These are phyloP conservation scores for Dictyostelium brefeldianum DNA, from an alignment of 78 protist genomes.

Conservation along the genomic window DNA sequence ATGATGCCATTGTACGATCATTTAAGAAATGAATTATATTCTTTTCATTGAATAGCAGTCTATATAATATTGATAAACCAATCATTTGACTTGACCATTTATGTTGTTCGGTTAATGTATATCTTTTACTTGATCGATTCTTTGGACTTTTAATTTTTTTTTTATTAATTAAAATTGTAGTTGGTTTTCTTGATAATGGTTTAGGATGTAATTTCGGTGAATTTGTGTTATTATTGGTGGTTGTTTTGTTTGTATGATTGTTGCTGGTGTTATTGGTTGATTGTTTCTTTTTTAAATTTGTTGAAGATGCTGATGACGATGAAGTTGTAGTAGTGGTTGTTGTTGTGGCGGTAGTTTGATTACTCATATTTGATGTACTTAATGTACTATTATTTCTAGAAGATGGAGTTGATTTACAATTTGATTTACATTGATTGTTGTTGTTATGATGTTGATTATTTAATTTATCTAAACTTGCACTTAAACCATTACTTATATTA, in stretches of 20 bases:
- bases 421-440: background rate
- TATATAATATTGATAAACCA: conserved; percentile 36
- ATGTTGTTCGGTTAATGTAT: background rate
- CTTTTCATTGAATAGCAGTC: conserved; percentile 44
- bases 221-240: background rate
- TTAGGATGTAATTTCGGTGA: background rate
- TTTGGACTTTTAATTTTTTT: conserved; percentile 6
- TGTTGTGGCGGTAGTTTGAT: background rate
- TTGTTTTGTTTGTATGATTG: background rate
- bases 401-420: background rate
- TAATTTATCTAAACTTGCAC: background rate
- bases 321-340: background rate
- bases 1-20: background rate
- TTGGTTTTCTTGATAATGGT: background rate
- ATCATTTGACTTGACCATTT: conserved; percentile 34
- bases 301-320: background rate
- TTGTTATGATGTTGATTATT: background rate
- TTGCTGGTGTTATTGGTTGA: background rate
- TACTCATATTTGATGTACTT: background rate
- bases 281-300: background rate
- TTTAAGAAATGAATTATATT: conserved; percentile 37
- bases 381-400: background rate
- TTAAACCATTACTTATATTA: background rate
- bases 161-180: background rate
- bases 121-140: background rate